Percentiles rank a stretch among this genome's conserved stretches.
These are phyloP conservation scores for Pseudogymnoascus sp. DNA, from an alignment of 2,329 filamentous ascomycete species.

Conservation along the genomic window DNA sequence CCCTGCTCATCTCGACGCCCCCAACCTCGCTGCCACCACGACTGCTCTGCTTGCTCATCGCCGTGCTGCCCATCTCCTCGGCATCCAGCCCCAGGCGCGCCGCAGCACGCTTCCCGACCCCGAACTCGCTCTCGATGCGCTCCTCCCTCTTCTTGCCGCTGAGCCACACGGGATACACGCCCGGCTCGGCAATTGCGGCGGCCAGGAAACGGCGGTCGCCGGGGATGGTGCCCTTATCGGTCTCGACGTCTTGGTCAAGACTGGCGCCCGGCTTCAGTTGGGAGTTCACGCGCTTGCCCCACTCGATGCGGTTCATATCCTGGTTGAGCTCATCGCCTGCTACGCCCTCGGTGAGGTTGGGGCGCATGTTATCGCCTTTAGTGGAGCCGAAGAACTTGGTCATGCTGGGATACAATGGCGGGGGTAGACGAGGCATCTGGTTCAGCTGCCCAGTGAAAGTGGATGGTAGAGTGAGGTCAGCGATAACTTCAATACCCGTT, in stretches of 20 bases:
- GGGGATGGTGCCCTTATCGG: constrained; percentile 4
- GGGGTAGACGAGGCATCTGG: constrained; percentile 27
- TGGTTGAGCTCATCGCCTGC: constrained; percentile 20
- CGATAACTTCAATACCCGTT: constrained; percentile 52
- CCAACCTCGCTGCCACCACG: constrained; percentile 15
- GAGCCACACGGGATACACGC: constrained; percentile 9
- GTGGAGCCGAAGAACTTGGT: constrained; percentile 22
- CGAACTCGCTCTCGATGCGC: constrained; percentile 1
- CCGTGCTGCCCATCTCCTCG: constrained; percentile 8
- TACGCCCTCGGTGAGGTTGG: constrained; percentile 15
- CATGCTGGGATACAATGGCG: constrained; percentile 20
- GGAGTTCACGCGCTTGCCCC: constrained; percentile 26
- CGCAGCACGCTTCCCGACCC: neutral
- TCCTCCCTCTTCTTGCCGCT: constrained; percentile 9
- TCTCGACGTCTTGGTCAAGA: constrained; percentile 25
- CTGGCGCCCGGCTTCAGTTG: constrained; percentile 24
- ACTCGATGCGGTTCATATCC: constrained; percentile 21
- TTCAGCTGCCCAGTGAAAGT: constrained; percentile 38
- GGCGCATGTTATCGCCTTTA: constrained; percentile 18
- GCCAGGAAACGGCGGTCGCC: constrained; percentile 7
- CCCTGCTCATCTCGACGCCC: constrained; percentile 8
- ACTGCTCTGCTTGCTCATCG: constrained; percentile 15
- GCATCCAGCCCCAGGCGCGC: constrained; percentile 13
- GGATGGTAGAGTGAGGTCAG: constrained; percentile 50
- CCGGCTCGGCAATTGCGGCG: neutral